Evolutionary conservation across 768 basidiomycete species (phyloP).

Genomic region (Gelatoporia subvermispora): DNA sequence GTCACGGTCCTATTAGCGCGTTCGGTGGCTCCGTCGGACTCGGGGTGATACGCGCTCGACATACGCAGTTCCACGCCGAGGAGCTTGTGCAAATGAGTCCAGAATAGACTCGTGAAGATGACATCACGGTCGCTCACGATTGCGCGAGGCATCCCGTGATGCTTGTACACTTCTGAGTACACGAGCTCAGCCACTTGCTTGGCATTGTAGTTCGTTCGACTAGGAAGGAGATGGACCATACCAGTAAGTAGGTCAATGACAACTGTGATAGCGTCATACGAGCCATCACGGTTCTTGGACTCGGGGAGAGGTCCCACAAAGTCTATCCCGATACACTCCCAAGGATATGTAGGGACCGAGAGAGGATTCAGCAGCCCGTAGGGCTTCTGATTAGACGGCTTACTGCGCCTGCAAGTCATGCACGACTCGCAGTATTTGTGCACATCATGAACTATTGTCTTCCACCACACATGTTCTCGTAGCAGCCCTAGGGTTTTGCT

Average conservation of each 20-base stretch:
- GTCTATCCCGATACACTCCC: conserved; percentile 36
- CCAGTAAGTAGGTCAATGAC: conserved; percentile 19
- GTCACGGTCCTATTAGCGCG: conserved; percentile 15
- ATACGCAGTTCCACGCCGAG: conserved; percentile 18
- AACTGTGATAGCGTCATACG: conserved; percentile 20
- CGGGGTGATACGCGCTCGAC: conserved; percentile 27
- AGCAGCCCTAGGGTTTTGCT: conserved; percentile 30
- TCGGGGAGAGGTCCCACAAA: conserved; percentile 33
- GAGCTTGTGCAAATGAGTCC: conserved; percentile 18
- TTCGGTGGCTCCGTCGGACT: conserved; percentile 26
- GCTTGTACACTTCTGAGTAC: conserved; percentile 29
- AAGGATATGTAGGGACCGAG: conserved; percentile 27
- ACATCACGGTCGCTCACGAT: conserved; percentile 26
- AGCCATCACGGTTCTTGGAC: conserved; percentile 17
- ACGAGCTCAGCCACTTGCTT: conserved; percentile 30
- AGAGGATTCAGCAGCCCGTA: conserved; percentile 27
- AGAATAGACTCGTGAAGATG: conserved; percentile 33
- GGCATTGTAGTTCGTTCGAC: conserved; percentile 23
- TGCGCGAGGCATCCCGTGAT: conserved; percentile 27
- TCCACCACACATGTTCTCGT: conserved; percentile 34
- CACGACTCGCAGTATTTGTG: conserved; percentile 22
- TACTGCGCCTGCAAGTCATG: conserved; percentile 15
- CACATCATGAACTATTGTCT: conserved; percentile 24
- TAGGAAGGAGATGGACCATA: conserved; percentile 25
- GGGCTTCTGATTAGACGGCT: conserved; percentile 16